Conservation (phyloP, 2,329 filamentous ascomycete species). For the Colletotrichum australisinense region DNA sequence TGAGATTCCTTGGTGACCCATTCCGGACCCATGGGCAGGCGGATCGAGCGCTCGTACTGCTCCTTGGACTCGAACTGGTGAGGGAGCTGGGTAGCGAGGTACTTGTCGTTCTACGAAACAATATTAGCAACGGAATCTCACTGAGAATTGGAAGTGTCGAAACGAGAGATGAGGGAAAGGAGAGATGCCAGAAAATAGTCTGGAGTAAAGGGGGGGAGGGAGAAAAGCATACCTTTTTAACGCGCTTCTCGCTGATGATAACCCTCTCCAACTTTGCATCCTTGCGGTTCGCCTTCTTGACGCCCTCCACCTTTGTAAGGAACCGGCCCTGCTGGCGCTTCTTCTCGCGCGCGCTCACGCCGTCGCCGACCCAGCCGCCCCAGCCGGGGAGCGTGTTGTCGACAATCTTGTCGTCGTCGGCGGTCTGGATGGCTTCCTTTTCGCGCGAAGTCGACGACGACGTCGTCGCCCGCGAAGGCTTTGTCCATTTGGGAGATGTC, state of each 20-base stretch:
- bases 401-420: constrained; percentile 85
- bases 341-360: constrained; percentile 77
- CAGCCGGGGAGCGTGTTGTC: constrained; percentile 93
- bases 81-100: constrained; percentile 84
- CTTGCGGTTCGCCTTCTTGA: constrained; percentile 81
- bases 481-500: constrained; percentile 79
- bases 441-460: constrained; percentile 85
- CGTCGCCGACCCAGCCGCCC: constrained; percentile 91
- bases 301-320: constrained; percentile 75
- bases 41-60: constrained; percentile 90
- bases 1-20: constrained; percentile 98
- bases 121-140: not conserved
- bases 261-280: constrained; percentile 86
- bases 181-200: not conserved
- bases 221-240: constrained; percentile 76
- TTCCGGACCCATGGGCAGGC: constrained; percentile 90
- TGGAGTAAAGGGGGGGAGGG: not conserved
- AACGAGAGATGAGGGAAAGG: constrained; percentile 4
- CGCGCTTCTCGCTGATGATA: constrained; percentile 90
- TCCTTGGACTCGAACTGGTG: constrained; percentile 88
- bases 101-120: constrained; percentile 77
- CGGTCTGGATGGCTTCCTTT: constrained; percentile 76
- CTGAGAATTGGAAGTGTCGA: not conserved
- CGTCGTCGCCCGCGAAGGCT: constrained; percentile 90
- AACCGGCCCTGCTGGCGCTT: constrained; percentile 72